These are phyloP conservation scores for Leccinum longicurvipes DNA, from an alignment of 768 basidiomycete genomes.

Conservation along the genomic window DNA sequence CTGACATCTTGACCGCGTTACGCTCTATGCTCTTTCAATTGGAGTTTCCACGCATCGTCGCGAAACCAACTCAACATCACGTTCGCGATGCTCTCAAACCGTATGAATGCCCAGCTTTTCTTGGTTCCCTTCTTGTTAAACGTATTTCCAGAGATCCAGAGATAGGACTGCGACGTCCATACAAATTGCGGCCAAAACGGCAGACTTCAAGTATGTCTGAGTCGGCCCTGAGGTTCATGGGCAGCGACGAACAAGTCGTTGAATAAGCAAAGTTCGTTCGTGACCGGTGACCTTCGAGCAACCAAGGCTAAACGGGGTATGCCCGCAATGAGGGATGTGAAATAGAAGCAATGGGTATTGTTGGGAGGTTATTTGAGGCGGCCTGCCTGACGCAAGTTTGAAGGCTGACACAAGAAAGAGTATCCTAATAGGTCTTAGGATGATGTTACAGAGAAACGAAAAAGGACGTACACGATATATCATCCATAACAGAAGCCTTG, in stretches of 20 bases:
- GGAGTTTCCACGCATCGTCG: background rate
- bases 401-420: no score
- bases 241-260: conserved; percentile 54
- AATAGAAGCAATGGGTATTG: conserved; percentile 96
- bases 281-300: conserved; percentile 9
- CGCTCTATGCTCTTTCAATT: background rate
- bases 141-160: background rate
- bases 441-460: no score
- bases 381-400: conserved; percentile 44
- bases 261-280: conserved; percentile 34
- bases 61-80: background rate
- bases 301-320: conserved; percentile 45
- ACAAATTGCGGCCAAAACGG: background rate
- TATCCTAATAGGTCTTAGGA: no score
- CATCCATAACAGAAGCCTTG: no score
- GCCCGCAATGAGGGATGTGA: conserved; percentile 71
- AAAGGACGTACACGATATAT: no score
- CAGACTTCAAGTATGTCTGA: background rate
- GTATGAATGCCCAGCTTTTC: background rate
- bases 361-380: conserved; percentile 96
- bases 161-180: background rate
- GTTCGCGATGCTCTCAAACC: background rate
- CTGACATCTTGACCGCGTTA: background rate
- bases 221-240: conserved; percentile 58
- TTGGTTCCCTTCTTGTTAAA: background rate